Evolutionary conservation across 1,139 yeast species (phyloP).

Genomic region (Blastobotrys capitulatus): DNA sequence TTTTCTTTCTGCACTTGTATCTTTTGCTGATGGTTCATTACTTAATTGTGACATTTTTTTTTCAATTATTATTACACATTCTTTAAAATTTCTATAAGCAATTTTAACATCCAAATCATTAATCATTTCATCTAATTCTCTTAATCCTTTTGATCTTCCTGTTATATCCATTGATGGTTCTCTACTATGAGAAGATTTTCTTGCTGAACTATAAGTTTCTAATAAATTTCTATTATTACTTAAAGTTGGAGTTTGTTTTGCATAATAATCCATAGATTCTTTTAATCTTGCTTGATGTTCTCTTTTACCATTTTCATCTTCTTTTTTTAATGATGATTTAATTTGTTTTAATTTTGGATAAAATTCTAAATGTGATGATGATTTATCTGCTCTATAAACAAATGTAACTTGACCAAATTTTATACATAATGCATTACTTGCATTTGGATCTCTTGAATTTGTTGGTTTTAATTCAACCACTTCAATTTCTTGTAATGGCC

Average conservation of each 20-base stretch:
- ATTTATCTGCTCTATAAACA: slow-evolving; percentile 60
- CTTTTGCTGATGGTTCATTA: slow-evolving; percentile 2
- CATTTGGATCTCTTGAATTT: slow-evolving; percentile 8
- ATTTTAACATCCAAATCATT: slow-evolving; percentile 64
- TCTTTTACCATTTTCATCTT: slow-evolving; percentile 31
- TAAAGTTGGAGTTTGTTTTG: slow-evolving; percentile 22
- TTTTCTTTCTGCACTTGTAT: slow-evolving; percentile 14
- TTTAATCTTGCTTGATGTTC: slow-evolving; percentile 34
- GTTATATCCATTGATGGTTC: slow-evolving; percentile 13
- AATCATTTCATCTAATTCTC: slow-evolving; percentile 53
- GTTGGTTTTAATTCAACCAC: slow-evolving; percentile 38
- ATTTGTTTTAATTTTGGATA: slow-evolving; percentile 59
- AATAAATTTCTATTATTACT: slow-evolving; percentile 10
- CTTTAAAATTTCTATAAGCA: slow-evolving; percentile 54
- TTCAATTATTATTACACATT: slow-evolving; percentile 49
- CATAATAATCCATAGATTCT: slow-evolving; percentile 43
- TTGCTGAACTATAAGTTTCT: slow-evolving; percentile 10
- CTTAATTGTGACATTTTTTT: slow-evolving; percentile 19
- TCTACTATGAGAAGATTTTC: slow-evolving; percentile 11
- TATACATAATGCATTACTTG: slow-evolving; percentile 26
- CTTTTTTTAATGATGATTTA: slow-evolving; percentile 49
- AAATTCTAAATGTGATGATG: slow-evolving; percentile 54
- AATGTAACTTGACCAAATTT: slow-evolving; percentile 46
- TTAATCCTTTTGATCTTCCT: slow-evolving; percentile 32
- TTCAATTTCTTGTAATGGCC: slow-evolving; percentile 63